Evolutionary conservation across 192 early-diverging fungal genomes (phyloP).

Genomic region (Gonapodya sp.): DNA sequence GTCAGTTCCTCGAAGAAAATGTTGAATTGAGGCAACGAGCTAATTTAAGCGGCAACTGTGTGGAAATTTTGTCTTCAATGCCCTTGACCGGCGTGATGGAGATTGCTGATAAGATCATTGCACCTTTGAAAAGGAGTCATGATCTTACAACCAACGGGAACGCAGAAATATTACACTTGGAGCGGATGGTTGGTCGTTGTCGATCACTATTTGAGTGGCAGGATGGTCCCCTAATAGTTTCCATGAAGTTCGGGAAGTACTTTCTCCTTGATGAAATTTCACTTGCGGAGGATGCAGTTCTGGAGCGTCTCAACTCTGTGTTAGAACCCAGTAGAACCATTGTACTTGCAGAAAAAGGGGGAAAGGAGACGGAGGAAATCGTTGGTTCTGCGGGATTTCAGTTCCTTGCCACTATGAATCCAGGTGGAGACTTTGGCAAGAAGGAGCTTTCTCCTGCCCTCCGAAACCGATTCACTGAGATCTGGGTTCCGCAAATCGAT

Average conservation of each 20-base stretch:
- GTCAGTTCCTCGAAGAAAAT: background rate
- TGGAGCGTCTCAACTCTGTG: constrained; percentile 92
- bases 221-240: constrained; percentile 87
- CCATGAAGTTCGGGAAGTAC: constrained; percentile 74
- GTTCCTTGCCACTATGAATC: constrained; percentile 98
- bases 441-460: constrained; percentile 95
- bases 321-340: constrained; percentile 77
- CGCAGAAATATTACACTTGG: constrained; percentile 11
- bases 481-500: constrained; percentile 87
- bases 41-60: too few relatives aligned
- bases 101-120: constrained; percentile 2
- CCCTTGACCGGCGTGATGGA: background rate
- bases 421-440: constrained; percentile 98
- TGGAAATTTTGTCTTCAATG: background rate
- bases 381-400: constrained; percentile 65
- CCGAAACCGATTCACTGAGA: constrained; percentile 94
- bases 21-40: background rate
- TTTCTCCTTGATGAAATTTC: constrained; percentile 98
- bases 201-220: constrained; percentile 86
- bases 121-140: background rate
- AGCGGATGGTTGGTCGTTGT: constrained; percentile 28
- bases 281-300: constrained; percentile 93
- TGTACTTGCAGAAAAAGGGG: constrained; percentile 84
- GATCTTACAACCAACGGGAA: constrained; percentile 4
- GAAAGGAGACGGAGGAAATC: constrained; percentile 38